phyloP scores from a whole-genome alignment of 352 stramenopile species.

The Phytopythium delawarense region DNA sequence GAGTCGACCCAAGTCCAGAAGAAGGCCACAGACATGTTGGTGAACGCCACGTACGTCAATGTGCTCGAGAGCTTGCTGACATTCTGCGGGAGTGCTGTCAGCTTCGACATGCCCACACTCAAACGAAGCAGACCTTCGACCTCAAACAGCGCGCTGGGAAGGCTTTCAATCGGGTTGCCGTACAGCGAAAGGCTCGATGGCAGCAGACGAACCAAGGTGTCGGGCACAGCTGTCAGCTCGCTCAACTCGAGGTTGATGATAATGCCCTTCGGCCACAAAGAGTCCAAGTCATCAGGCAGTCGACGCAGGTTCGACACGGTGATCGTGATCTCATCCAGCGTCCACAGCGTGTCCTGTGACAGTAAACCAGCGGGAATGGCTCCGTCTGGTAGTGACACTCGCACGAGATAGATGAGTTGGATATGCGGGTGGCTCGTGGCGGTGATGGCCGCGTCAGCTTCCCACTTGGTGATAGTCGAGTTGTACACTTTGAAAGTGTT shows the following conservation, averaged over 20 bases:
- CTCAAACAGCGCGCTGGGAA: conserved; percentile 19
- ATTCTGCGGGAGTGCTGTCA: conserved; percentile 13
- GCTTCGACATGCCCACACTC: conserved; percentile 11
- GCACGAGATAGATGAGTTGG: conserved; percentile 21
- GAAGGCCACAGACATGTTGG: conserved; percentile 16
- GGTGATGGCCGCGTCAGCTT: conserved; percentile 17
- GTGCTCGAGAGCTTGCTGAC: conserved; percentile 11
- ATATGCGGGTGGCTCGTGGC: conserved; percentile 24
- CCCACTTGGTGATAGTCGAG: conserved; percentile 28
- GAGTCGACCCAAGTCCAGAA: conserved; percentile 26
- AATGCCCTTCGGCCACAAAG: conserved; percentile 26
- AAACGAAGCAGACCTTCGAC: conserved; percentile 12
- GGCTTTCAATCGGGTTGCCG: conserved; percentile 13
- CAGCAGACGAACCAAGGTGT: conserved; percentile 7
- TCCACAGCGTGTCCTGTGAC: conserved; percentile 10
- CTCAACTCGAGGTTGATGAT: conserved; percentile 24
- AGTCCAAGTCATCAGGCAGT: conserved; percentile 31
- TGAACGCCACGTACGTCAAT: conserved; percentile 13
- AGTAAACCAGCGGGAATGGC: conserved; percentile 20
- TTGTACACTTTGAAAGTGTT: conserved; percentile 30
- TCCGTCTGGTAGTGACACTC: conserved; percentile 18
- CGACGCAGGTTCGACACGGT: conserved; percentile 24
- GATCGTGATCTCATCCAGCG: conserved; percentile 29
- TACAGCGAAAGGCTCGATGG: conserved; percentile 19
- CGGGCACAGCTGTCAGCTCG: conserved; percentile 9